Conservation (phyloP, 371 early-diverging fungal genomes). For the Haplosporangium sp. region DNA sequence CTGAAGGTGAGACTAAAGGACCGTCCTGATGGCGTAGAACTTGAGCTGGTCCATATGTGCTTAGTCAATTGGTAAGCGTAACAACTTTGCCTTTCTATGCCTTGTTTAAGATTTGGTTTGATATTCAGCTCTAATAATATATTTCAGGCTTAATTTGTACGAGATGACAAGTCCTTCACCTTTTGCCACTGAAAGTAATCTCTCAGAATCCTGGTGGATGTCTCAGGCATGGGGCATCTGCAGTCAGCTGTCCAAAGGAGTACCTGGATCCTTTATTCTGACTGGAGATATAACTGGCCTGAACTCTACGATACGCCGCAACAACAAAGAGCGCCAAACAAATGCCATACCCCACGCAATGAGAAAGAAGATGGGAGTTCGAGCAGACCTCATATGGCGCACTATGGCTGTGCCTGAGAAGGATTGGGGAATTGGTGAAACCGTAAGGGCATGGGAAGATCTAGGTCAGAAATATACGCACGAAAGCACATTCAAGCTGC, state of each 20-base stretch:
- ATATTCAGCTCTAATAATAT: no score
- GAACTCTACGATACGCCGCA: constrained; percentile 30
- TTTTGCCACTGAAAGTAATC: constrained; percentile 15
- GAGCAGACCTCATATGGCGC: constrained; percentile 15
- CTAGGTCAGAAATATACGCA: constrained; percentile 24
- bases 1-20: constrained; percentile 12
- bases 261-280: constrained; percentile 26
- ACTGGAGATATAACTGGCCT: constrained; percentile 20
- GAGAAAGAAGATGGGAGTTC: constrained; percentile 14
- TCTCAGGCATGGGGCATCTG: constrained; percentile 28
- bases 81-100: background rate
- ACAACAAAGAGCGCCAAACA: constrained; percentile 17
- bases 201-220: constrained; percentile 24
- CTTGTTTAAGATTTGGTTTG: background rate
- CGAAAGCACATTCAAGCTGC: constrained; percentile 29
- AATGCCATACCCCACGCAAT: constrained; percentile 1
- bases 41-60: constrained; percentile 24
- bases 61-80: constrained; percentile 25
- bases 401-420: constrained; percentile 10
- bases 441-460: constrained; percentile 21
- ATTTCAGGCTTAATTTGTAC: constrained; percentile 21
- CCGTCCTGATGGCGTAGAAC: constrained; percentile 17
- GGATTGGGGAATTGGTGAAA: constrained; percentile 30
- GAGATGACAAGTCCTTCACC: constrained; percentile 23
- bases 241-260: constrained; percentile 22